phyloP scores from a whole-genome alignment of 495 filamentous ascomycete species.

The Oleoguttula mirabilis region DNA sequence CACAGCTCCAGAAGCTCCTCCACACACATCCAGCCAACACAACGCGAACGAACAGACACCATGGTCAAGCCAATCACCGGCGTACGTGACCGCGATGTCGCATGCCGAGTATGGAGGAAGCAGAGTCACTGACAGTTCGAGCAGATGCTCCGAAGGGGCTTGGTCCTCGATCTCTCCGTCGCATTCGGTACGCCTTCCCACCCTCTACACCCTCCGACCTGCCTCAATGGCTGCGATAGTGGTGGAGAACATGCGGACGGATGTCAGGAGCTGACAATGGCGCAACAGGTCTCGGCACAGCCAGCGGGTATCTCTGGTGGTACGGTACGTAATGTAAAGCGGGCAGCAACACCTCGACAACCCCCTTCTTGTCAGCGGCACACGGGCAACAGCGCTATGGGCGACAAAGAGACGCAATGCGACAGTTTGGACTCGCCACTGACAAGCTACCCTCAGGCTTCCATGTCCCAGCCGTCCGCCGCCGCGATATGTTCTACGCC shows the following conservation, averaged over 20 bases:
- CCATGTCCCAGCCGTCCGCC: constrained; percentile 65
- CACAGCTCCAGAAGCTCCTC: too few relatives aligned
- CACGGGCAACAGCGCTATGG: too few relatives aligned
- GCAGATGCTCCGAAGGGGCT: constrained; percentile 59
- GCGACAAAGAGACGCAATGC: too few relatives aligned
- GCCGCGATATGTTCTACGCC: constrained; percentile 63
- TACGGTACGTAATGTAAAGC: constrained; percentile 51
- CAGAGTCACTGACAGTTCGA: constrained; percentile 28
- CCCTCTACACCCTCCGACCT: too few relatives aligned
- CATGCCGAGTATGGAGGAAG: constrained; percentile 13
- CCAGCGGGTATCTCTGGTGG: constrained; percentile 68
- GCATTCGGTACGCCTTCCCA: constrained; percentile 49
- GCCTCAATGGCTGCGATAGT: too few relatives aligned
- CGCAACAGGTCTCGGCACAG: constrained; percentile 48
- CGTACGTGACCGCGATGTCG: constrained; percentile 30
- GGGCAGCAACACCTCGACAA: too few relatives aligned
- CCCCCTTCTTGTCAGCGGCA: too few relatives aligned
- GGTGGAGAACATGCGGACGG: too few relatives aligned
- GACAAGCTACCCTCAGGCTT: constrained; percentile 40
- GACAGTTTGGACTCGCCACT: background rate
- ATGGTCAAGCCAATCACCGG: constrained; percentile 44
- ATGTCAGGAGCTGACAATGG: constrained; percentile 12
- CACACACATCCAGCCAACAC: too few relatives aligned
- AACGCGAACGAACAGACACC: background rate
- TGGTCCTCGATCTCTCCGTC: constrained; percentile 69